These are phyloP conservation scores for Karstenula rhodostoma DNA, from an alignment of 2,329 filamentous ascomycete species.

Conservation along the genomic window DNA sequence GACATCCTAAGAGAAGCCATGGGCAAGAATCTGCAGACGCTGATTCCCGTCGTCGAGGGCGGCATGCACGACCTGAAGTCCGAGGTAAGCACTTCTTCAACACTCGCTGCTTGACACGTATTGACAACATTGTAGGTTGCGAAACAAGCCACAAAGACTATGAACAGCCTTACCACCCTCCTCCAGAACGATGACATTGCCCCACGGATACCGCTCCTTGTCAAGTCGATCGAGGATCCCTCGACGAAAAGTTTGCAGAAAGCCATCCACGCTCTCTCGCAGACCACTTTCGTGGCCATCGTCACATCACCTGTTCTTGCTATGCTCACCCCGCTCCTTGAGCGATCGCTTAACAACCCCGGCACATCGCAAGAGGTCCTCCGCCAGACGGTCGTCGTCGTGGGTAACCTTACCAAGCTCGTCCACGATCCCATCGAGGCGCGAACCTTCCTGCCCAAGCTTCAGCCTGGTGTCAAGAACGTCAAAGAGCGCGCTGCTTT, in stretches of 20 bases:
- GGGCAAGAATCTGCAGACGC: constrained; percentile 82
- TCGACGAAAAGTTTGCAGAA: constrained; percentile 89
- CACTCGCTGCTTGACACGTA: constrained; percentile 1
- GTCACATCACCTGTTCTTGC: constrained; percentile 96
- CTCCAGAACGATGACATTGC: constrained; percentile 97
- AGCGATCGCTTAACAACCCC: constrained; percentile 91
- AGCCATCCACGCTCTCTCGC: constrained; percentile 93
- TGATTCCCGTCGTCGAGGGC: constrained; percentile 90
- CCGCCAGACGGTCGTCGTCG: constrained; percentile 93
- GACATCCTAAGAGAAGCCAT: constrained; percentile 89
- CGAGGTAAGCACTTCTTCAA: constrained; percentile 63
- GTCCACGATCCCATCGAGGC: constrained; percentile 97
- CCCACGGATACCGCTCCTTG: constrained; percentile 86
- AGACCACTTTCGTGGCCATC: constrained; percentile 97
- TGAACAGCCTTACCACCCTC: constrained; percentile 88
- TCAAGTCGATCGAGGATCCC: constrained; percentile 95
- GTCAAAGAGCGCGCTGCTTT: constrained; percentile 89
- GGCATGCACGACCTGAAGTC: constrained; percentile 97
- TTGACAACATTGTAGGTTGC: constrained; percentile 53
- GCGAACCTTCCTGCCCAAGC: constrained; percentile 90
- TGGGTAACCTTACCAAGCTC: constrained; percentile 97
- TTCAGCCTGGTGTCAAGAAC: constrained; percentile 90
- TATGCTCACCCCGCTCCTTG: constrained; percentile 90
- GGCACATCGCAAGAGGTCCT: constrained; percentile 92
- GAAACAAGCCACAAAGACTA: constrained; percentile 91